Evolutionary conservation across 139 green algal species (phyloP).

Genomic region (Trebouxia sp.): DNA sequence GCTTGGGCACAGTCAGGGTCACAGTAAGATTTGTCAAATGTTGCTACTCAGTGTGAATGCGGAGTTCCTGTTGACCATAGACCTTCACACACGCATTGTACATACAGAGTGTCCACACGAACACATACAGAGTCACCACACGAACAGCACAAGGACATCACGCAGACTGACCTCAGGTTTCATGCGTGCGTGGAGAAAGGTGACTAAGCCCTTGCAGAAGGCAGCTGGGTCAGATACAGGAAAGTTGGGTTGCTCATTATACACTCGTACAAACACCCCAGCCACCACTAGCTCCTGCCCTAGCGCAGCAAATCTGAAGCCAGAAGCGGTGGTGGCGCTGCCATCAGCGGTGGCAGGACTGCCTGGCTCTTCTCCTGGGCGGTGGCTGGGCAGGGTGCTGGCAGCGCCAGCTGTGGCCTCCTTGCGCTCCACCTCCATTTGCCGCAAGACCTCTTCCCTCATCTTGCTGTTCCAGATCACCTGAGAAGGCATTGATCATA

Average conservation of each 20-base stretch:
- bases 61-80: no score
- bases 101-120: no score
- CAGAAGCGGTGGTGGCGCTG: not conserved
- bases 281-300: conserved; percentile 80
- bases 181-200: conserved; percentile 41
- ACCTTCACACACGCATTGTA: no score
- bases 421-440: conserved; percentile 33
- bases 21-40: no score
- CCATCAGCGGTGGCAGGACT: not conserved
- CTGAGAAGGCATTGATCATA: conserved; percentile 33
- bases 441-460: conserved; percentile 73
- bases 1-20: no score
- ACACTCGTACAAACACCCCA: conserved; percentile 90
- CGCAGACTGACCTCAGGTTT: not conserved
- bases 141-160: not conserved
- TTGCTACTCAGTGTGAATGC: no score
- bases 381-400: not conserved
- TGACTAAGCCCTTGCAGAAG: conserved; percentile 79
- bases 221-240: conserved; percentile 55
- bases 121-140: not conserved
- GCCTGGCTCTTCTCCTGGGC: not conserved
- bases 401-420: conserved; percentile 14
- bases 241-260: conserved; percentile 67
- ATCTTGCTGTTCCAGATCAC: conserved; percentile 91
- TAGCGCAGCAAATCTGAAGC: conserved; percentile 41